Evolutionary conservation across 1,284 basidiomycete species (phyloP).

Genomic region (Mycena citricolor): DNA sequence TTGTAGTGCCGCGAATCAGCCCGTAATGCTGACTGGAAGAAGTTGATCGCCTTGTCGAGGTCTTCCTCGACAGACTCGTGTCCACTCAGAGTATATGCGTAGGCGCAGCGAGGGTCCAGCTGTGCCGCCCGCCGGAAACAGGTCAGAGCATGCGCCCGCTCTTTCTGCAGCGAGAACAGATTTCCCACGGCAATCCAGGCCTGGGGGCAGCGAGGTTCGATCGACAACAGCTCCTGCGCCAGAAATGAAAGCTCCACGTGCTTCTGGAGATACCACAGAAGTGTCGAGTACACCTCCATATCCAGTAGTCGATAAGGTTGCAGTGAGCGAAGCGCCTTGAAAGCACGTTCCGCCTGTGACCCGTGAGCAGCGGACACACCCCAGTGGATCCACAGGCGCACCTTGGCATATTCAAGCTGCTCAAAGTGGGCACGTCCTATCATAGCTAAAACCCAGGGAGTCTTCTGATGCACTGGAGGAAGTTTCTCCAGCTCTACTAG

Average conservation of each 20-base stretch:
- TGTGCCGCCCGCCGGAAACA: conserved; percentile 89
- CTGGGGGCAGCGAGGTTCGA: conserved; percentile 79
- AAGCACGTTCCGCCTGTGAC: conserved; percentile 79
- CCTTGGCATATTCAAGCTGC: conserved; percentile 80
- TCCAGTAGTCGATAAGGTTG: conserved; percentile 86
- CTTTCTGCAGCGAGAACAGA: conserved; percentile 88
- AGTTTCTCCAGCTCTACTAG: conserved; percentile 74
- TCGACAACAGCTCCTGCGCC: conserved; percentile 84
- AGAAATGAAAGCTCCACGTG: conserved; percentile 83
- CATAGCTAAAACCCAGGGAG: conserved; percentile 77
- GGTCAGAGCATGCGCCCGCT: conserved; percentile 85
- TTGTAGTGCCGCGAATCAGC: conserved; percentile 91
- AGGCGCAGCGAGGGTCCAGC: conserved; percentile 82
- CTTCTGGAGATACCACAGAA: conserved; percentile 88
- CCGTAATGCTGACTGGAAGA: conserved; percentile 87
- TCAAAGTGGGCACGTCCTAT: conserved; percentile 87
- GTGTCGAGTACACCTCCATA: conserved; percentile 93
- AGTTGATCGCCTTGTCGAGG: conserved; percentile 82
- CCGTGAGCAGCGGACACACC: conserved; percentile 39
- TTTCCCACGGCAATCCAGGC: conserved; percentile 96
- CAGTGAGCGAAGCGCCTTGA: conserved; percentile 72
- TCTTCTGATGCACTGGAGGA: conserved; percentile 73
- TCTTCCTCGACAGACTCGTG: conserved; percentile 95
- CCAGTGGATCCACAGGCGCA: too few species aligned
- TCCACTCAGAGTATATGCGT: conserved; percentile 91